Evolutionary conservation across 306 rosid genomes (phyloP), one percentile per base, ranked within the genome.

Genomic region (Bauhinia variegata): DNA sequence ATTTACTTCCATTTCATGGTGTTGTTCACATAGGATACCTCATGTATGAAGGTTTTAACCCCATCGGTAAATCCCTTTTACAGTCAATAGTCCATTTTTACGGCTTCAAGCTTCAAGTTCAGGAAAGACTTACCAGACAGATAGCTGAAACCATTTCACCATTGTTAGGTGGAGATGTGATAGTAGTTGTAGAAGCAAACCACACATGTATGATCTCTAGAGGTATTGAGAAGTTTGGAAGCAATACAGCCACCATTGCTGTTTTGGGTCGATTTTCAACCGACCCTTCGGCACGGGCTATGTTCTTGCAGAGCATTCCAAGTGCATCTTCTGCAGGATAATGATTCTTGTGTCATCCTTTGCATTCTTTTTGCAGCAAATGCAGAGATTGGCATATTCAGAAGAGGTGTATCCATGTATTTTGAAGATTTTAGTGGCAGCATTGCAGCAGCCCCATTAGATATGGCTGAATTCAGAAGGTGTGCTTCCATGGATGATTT

Each of bases 171-270:
- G 88, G 88, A 65, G 88, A 90, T 65, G 95, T 95, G 52, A 78
- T 95, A 19, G 92, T 95, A 53, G 99, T 90, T 76, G 96, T 75
- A 19, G 99, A 95, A 82, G 99, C 97, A 59, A 75, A 84, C 63
- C 99, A 95, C 81, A 90, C 96, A 15, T 95, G 99, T 83, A 90
- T 90, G 99, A 85, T 95, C 51, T 88, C 97, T 4, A 71, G 99
- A 75, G 99, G 97, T 74, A 88, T 95, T 19, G 96, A 90, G 82
- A 95, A 95, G 78, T 78, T 86, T 16, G 97, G 97, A 78, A 85
- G 99, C 69, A 88, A 79, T 50, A 95, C 99, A 1, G 92, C 99
- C 16, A 95, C 99, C 2, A 82, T 95, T 6, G 99, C 97, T 10
- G 79, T 72, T 19, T 67, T 95, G 60, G 99, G 99, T 65, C 78